Conservation (phyloP, 2,329 filamentous ascomycete species). For the Fusarium irregulare region DNA sequence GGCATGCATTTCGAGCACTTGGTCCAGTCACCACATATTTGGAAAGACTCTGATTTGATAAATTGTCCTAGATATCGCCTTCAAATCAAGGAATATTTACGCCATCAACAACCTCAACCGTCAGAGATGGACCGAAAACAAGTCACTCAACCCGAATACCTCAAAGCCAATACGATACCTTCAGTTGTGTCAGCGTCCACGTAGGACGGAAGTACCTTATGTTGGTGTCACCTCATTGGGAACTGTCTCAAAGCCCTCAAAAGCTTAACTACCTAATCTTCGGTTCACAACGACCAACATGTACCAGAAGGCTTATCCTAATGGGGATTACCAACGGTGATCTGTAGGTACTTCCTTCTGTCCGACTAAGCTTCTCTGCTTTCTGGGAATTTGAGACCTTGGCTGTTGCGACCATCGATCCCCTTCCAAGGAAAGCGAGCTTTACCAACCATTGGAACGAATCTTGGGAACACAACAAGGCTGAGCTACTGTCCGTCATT, state of each 20-base stretch:
- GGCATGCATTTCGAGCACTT: constrained; percentile 33
- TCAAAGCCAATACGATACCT: neutral
- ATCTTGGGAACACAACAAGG: constrained; percentile 16
- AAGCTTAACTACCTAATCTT: constrained; percentile 13
- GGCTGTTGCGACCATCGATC: neutral
- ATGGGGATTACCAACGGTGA: neutral
- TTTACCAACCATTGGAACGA: neutral
- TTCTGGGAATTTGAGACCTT: neutral
- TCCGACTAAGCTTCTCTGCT: neutral
- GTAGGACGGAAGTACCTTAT: constrained; percentile 19
- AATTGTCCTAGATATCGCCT: neutral
- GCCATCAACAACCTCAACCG: neutral
- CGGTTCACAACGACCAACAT: neutral
- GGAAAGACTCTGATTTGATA: neutral
- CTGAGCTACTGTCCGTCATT: constrained; percentile 25
- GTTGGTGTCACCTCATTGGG: constrained; percentile 29
- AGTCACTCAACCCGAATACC: neutral
- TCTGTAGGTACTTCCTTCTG: neutral
- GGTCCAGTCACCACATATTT: constrained; percentile 36
- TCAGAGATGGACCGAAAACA: neutral
- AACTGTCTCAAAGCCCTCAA: constrained; percentile 37
- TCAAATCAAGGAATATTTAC: neutral
- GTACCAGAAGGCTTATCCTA: neutral
- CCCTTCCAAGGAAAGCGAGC: neutral
- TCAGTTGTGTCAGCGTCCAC: neutral